Percentiles rank a stretch among this genome's conserved stretches.
Evolutionary conservation across 2,329 filamentous ascomycete species (phyloP).

Genomic region (Nannizziopsis barbatae): DNA sequence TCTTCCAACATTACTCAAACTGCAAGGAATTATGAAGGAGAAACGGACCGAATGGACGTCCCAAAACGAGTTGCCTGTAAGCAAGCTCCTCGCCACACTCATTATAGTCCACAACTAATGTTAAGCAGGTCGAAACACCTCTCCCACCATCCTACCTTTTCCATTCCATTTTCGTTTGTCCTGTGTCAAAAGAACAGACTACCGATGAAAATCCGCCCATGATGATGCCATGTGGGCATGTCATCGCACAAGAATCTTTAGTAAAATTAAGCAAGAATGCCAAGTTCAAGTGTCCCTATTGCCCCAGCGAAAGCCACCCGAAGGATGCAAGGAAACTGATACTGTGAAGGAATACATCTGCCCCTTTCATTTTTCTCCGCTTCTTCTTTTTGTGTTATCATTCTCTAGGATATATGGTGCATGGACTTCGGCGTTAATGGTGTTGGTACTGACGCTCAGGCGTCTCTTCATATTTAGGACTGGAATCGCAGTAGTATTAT

Average conservation of each 20-base stretch:
- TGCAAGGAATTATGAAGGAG: slow-evolving; percentile 74
- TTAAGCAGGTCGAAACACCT: slow-evolving; percentile 49
- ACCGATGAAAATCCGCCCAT: slow-evolving; percentile 89
- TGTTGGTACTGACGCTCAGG: background rate
- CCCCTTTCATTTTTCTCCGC: background rate
- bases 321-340: slow-evolving; percentile 66
- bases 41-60: slow-evolving; percentile 94
- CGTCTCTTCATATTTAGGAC: background rate
- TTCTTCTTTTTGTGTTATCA: background rate
- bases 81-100: slow-evolving; percentile 31
- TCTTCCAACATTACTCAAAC: slow-evolving; percentile 76
- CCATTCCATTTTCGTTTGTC: slow-evolving; percentile 95
- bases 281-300: slow-evolving; percentile 93
- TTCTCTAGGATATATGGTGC: background rate
- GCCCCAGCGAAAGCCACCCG: slow-evolving; percentile 68
- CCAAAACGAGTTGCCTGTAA: slow-evolving; percentile 74
- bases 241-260: slow-evolving; percentile 75
- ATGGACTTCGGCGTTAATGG: slow-evolving; percentile 1
- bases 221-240: slow-evolving; percentile 93
- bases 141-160: slow-evolving; percentile 58
- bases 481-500: background rate
- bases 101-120: slow-evolving; percentile 6
- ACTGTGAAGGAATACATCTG: slow-evolving; percentile 38
- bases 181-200: slow-evolving; percentile 90
- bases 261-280: slow-evolving; percentile 66